These are phyloP conservation scores for Quercus rubra DNA, from an alignment of 306 rosid genomes.

Conservation along the genomic window DNA sequence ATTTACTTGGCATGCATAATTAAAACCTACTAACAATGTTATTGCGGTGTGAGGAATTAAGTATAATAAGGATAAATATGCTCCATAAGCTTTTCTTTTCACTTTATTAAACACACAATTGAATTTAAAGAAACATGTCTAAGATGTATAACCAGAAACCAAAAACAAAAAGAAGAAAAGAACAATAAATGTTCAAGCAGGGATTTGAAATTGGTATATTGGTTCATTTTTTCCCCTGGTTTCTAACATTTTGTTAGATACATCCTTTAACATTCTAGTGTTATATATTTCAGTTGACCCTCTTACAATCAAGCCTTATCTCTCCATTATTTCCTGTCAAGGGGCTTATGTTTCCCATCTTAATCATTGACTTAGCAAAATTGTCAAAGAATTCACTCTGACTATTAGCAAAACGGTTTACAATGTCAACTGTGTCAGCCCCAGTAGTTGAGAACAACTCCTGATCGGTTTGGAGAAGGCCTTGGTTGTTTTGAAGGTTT, in stretches of 20 bases:
- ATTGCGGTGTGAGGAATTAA: not conserved
- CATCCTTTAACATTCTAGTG: not conserved
- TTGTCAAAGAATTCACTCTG: conserved; percentile 24
- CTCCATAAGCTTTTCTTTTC: not conserved
- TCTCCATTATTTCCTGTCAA: conserved; percentile 39
- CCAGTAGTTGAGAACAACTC: conserved; percentile 30
- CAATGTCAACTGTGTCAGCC: conserved; percentile 23
- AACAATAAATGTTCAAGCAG: too few species aligned
- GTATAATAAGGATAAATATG: not conserved
- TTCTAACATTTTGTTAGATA: not conserved
- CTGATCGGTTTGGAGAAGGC: conserved; percentile 44
- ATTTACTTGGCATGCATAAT: not conserved
- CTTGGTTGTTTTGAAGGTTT: conserved; percentile 29
- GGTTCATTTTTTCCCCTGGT: too few species aligned
- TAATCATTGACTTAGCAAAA: conserved; percentile 46
- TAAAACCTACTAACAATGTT: not conserved
- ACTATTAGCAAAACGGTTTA: conserved; percentile 32
- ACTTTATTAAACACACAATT: too few species aligned
- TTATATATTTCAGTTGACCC: conserved; percentile 19
- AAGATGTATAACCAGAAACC: too few species aligned
- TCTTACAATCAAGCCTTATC: conserved; percentile 37
- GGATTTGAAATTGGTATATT: too few species aligned
- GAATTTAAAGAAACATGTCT: too few species aligned
- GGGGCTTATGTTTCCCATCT: conserved; percentile 33
- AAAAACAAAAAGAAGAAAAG: too few species aligned